Conservation (phyloP, 192 early-diverging fungal genomes). For the Piromyces finnis region DNA sequence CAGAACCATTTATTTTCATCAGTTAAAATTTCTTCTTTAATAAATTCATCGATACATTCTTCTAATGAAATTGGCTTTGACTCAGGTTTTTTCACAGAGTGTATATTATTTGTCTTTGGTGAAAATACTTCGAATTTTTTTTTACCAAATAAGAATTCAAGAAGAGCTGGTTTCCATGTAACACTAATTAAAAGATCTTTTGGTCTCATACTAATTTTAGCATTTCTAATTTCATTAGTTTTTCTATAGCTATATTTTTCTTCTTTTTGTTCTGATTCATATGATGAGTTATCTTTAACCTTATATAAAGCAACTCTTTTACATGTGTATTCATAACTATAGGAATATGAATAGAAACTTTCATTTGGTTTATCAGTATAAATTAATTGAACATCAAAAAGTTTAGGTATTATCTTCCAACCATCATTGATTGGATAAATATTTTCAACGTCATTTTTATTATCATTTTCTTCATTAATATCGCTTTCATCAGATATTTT, state of each 20-base stretch:
- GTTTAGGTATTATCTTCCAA: neutral
- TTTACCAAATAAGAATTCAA: neutral
- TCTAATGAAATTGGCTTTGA: conserved; percentile 35
- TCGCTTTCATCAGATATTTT: neutral
- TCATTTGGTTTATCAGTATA: neutral
- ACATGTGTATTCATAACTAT: neutral
- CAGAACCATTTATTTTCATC: conserved; percentile 75
- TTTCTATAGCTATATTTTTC: neutral
- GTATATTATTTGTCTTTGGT: neutral
- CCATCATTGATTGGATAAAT: neutral
- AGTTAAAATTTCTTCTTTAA: conserved; percentile 68
- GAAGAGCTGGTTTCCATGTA: neutral
- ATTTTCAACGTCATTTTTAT: neutral
- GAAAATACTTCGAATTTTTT: neutral
- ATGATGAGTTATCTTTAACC: neutral
- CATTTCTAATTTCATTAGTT: neutral
- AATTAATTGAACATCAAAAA: neutral
- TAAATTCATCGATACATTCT: conserved; percentile 73
- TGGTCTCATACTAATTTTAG: neutral
- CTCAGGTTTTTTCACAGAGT: neutral
- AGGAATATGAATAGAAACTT: neutral
- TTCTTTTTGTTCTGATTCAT: neutral
- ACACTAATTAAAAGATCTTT: neutral
- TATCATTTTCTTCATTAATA: neutral
- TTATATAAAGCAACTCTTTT: neutral